A percentile compares a stretch with the other conserved stretches of the same genome.
Evolutionary conservation across 345 rosid species (phyloP).

Genomic region (Hibiscus mutabilis): DNA sequence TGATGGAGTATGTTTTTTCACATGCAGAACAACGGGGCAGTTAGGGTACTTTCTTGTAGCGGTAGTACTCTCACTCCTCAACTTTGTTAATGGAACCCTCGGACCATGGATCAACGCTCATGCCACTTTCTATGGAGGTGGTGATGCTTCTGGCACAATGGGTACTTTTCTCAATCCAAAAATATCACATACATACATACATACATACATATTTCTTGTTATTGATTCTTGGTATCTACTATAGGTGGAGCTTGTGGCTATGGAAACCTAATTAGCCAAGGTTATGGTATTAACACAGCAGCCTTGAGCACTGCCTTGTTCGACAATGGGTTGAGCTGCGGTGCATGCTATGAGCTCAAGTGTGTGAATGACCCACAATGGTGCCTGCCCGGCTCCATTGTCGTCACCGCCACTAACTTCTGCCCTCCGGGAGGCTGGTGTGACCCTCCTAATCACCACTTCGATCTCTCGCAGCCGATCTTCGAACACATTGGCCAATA

Average conservation of each 20-base stretch:
- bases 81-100: conserved; percentile 25
- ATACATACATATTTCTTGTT: neutral
- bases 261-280: conserved; percentile 63
- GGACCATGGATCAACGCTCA: conserved; percentile 69
- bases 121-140: conserved; percentile 81
- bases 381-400: conserved; percentile 64
- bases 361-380: conserved; percentile 74
- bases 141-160: conserved; percentile 84
- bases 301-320: conserved; percentile 73
- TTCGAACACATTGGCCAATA: conserved; percentile 62
- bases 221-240: neutral
- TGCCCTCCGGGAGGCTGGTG: conserved; percentile 89
- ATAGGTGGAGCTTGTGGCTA: conserved; percentile 83
- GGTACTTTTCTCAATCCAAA: conserved; percentile 27
- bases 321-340: conserved; percentile 59
- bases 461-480: conserved; percentile 75
- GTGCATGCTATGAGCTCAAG: conserved; percentile 53
- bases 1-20: neutral
- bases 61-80: conserved; percentile 24
- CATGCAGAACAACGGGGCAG: conserved; percentile 24
- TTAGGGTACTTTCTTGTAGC: conserved; percentile 14
- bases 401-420: conserved; percentile 78
- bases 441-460: conserved; percentile 72
- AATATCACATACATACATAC: too few relatives aligned
- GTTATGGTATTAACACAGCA: conserved; percentile 70